phyloP scores from a whole-genome alignment of 495 filamentous ascomycete genomes.

The Tuber borchii region DNA sequence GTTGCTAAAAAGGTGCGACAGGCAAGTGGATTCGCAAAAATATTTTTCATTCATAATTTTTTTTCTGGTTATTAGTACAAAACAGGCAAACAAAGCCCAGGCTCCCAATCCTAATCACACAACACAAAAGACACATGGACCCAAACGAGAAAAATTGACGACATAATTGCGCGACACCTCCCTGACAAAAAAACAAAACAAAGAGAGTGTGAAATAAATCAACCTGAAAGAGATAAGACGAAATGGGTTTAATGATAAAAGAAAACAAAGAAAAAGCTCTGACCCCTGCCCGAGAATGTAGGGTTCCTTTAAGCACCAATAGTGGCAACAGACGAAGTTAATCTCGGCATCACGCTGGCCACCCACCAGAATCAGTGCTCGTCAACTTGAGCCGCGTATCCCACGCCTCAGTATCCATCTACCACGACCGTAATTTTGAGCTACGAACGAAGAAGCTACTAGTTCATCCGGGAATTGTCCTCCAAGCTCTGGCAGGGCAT shows the following conservation, averaged over 20 bases:
- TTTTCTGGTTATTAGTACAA: background rate
- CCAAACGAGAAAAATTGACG: slow-evolving; percentile 16
- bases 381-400: slow-evolving; percentile 19
- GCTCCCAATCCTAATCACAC: background rate
- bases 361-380: slow-evolving; percentile 16
- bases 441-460: slow-evolving; percentile 8
- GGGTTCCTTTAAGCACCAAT: slow-evolving; percentile 14
- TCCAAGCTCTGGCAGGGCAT: slow-evolving; percentile 15
- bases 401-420: slow-evolving; percentile 17
- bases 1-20: background rate
- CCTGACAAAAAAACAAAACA: background rate
- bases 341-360: background rate
- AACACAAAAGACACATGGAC: slow-evolving; percentile 9
- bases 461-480: slow-evolving; percentile 25
- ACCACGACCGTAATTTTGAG: slow-evolving; percentile 18
- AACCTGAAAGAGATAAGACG: background rate
- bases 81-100: background rate
- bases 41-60: background rate
- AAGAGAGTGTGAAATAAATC: background rate
- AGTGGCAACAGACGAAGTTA: slow-evolving; percentile 19
- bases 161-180: slow-evolving; percentile 26
- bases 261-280: slow-evolving; percentile 26
- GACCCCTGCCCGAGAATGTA: slow-evolving; percentile 23
- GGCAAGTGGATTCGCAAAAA: background rate
- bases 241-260: slow-evolving; percentile 9